Percentiles rank a stretch among this genome's conserved stretches.
Evolutionary conservation across 2,329 filamentous ascomycete species (phyloP).

Genomic region (Fusarium hostae): DNA sequence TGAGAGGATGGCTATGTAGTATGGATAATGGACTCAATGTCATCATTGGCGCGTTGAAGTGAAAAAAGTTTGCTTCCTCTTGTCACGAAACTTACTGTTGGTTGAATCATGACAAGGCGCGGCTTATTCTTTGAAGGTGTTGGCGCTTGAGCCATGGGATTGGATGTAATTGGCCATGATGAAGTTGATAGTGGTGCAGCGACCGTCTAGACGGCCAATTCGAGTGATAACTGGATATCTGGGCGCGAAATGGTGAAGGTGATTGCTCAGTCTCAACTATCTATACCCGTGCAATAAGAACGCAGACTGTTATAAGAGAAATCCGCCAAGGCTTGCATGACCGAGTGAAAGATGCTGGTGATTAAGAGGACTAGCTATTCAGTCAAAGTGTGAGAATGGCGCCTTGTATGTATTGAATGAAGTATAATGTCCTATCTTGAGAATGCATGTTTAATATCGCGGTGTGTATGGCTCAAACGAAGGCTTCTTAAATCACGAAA

Average conservation of each 20-base stretch:
- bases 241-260: conserved; percentile 1
- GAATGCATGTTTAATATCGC: not conserved
- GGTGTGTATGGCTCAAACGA: not conserved
- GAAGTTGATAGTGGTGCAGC: conserved; percentile 11
- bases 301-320: not conserved
- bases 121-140: conserved; percentile 5
- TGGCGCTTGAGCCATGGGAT: conserved; percentile 28
- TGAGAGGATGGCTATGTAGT: not conserved
- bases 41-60: not conserved
- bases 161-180: conserved; percentile 17
- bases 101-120: conserved; percentile 17
- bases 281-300: not conserved
- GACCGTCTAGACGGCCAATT: conserved; percentile 7
- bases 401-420: not conserved
- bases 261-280: conserved; percentile 12
- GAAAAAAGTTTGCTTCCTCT: conserved; percentile 5
- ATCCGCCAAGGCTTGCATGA: not conserved
- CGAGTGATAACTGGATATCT: conserved; percentile 8
- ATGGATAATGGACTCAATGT: conserved; percentile 2
- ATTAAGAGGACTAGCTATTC: not conserved
- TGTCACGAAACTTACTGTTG: conserved; percentile 13
- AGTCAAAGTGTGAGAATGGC: not conserved
- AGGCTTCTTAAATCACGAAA: not conserved
- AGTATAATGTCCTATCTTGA: not conserved
- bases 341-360: not conserved